Percentiles rank a stretch among this genome's conserved stretches.
phyloP scores from a whole-genome alignment of 1,139 yeast species.

The Blastobotrys illinoisensis region DNA sequence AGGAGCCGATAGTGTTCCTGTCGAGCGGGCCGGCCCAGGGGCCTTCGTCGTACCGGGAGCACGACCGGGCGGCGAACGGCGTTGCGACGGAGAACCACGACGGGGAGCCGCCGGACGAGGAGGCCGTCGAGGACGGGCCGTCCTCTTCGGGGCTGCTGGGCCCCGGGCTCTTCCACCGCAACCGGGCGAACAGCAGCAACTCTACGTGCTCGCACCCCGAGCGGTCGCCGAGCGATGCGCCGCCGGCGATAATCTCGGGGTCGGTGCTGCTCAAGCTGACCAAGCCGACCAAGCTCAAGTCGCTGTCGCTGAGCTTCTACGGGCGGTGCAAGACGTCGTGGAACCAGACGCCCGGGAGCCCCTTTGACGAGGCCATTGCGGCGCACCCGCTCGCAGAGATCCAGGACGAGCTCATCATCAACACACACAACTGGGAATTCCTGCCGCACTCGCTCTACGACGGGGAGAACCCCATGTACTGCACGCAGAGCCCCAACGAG shows the following conservation, averaged over 20 bases:
- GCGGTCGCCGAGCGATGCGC: constrained; percentile 24
- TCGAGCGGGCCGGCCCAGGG: constrained; percentile 20
- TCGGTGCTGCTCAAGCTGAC: constrained; percentile 64
- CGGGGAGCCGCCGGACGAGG: neutral
- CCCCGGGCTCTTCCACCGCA: neutral
- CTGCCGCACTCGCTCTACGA: constrained; percentile 17
- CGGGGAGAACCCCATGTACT: constrained; percentile 7
- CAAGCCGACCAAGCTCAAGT: constrained; percentile 67
- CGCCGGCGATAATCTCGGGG: constrained; percentile 75
- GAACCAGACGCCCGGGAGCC: constrained; percentile 42
- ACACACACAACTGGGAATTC: constrained; percentile 35
- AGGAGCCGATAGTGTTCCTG: constrained; percentile 31
- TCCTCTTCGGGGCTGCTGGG: neutral
- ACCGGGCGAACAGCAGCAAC: neutral
- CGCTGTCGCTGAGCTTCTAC: constrained; percentile 52
- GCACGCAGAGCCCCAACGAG: neutral
- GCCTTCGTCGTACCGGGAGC: constrained; percentile 21
- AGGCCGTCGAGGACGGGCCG: neutral
- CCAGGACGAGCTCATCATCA: constrained; percentile 29
- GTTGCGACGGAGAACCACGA: neutral
- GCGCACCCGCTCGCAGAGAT: constrained; percentile 27
- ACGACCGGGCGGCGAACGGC: constrained; percentile 14
- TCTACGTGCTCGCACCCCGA: neutral
- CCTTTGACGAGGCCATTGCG: constrained; percentile 17
- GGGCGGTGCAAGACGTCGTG: constrained; percentile 77